Base-by-base conservation (phyloP, 805 yeast species). In the Lipomyces oligophaga region DNA sequence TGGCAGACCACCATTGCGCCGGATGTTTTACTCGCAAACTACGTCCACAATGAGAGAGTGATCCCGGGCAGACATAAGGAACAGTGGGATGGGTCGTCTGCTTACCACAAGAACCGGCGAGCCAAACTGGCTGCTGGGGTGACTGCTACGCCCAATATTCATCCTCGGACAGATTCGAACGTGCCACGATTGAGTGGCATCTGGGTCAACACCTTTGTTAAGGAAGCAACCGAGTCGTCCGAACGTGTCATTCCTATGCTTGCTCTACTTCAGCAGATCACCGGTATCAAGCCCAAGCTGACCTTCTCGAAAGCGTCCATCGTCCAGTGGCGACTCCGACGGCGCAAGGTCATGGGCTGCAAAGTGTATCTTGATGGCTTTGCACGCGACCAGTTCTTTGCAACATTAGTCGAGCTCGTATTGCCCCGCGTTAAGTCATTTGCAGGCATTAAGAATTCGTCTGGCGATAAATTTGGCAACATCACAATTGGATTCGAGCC, bases 391-490 rank as follows among this genome's bases (percentile, higher is more conserved):
- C 96, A 88, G 69, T 93, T 94, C 61, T 62, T 93, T 48, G 67
- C 84, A 5, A 90, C 97, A 1, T 70, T 93, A 58, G 80, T 95
- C 1, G 98, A 93, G 68, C 70, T 94, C 54, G 97, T 93, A 16
- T 75, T 93, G 59, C 98, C 99, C 38, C 79, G 96, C 67, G 79
- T 89, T 47, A 82, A 95, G 75, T 86, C 87, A 40, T 93, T 85
- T 67, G 71, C 72, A 55, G 97, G 97, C 40, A 72, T 93, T 41
- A 76, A 79, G 26, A 79, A 79, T 67, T 72, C 76, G 36, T 71
- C 88, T 3, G 98, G 97, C 51, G 97, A 89, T 66, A 73, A 76
- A 43, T 76, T 74, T 60, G 99, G 98, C 48, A 85, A 86, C 64
- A 76, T 94, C 48, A 76, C 93, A 7, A 81, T 93, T 62, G 96